Base-by-base conservation (phyloP, 2,329 filamentous ascomycete genomes). In the Sphaerostilbella broomeana region DNA sequence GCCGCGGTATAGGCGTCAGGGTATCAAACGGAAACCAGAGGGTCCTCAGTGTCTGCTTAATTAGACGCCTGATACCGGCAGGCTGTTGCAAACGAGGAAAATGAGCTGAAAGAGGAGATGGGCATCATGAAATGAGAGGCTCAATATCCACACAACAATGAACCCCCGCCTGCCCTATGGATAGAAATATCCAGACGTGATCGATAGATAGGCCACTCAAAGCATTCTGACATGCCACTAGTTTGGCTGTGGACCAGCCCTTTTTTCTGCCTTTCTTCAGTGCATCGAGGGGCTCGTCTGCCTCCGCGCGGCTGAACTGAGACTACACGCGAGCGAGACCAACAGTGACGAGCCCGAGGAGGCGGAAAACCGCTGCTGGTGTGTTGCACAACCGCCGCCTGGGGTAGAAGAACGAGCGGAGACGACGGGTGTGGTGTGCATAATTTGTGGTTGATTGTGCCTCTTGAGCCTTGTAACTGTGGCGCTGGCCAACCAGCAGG, bases 351-450 rank as follows among this genome's bases (percentile, higher is more conserved):
- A 30, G 28, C 21, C 29, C 29, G 26, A 28, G 33, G 18, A 20
- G 24, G 31, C 20, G 13, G 22, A 28, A 38, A 42, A 37, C 22
- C 33, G 34, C 40, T 18, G 17, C 13, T 42, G 40, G 40, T 42
- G 40, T 42, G 40, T 37, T 28, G 34, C 40, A 36, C 40, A 42
- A 42, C 27, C 28, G 29, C 39, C 37, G 37, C 30, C 25, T 18
- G 28, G 22, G 28, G 15, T 25, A 25, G n/a, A n/a, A n/a, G n/a
- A n/a, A n/a, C n/a, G n/a, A n/a, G n/a, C n/a, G n/a, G n/a, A n/a
- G n/a, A n/a, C n/a, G n/a, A n/a, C n/a, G n/a, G n/a, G n/a, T n/a
- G n/a, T n/a, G n/a, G n/a, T n/a, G n/a, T n/a, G n/a, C n/a, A n/a
- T n/a, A n/a, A n/a, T n/a, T n/a, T n/a, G n/a, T n/a, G n/a, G n/a